These are phyloP conservation scores for Nemania serpens DNA, from an alignment of 2,329 filamentous ascomycete genomes.

Conservation along the genomic window DNA sequence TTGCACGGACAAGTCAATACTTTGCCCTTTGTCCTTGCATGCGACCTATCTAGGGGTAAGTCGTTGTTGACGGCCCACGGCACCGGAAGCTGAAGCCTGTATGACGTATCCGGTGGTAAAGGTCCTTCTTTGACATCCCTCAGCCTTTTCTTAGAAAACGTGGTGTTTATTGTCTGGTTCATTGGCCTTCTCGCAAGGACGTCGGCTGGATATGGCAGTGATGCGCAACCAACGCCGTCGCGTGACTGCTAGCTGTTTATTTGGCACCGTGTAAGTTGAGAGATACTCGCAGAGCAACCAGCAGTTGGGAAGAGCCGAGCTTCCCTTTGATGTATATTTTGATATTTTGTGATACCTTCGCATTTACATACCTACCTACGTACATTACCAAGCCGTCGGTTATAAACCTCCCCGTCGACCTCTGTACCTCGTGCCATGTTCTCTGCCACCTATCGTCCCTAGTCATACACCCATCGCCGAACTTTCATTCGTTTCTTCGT, in stretches of 20 bases:
- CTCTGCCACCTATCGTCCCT: background rate
- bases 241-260: background rate
- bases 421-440: background rate
- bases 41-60: background rate
- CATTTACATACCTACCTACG: background rate
- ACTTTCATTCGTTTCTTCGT: background rate
- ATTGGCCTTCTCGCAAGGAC: background rate
- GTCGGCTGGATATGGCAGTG: background rate
- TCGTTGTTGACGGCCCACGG: background rate
- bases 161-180: background rate
- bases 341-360: background rate
- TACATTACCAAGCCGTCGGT: background rate
- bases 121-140: background rate
- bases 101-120: background rate
- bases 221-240: background rate
- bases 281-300: background rate
- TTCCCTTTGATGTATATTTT: background rate
- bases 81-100: background rate
- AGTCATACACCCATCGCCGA: background rate
- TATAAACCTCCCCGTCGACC: background rate
- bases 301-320: background rate
- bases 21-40: background rate
- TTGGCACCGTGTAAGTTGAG: background rate
- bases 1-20: background rate
- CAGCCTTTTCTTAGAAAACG: background rate